Evolutionary conservation across 176 grass and related monocot species (phyloP), one percentile per base, ranked within the genome.

Genomic region (Coix lacrymajobi): DNA sequence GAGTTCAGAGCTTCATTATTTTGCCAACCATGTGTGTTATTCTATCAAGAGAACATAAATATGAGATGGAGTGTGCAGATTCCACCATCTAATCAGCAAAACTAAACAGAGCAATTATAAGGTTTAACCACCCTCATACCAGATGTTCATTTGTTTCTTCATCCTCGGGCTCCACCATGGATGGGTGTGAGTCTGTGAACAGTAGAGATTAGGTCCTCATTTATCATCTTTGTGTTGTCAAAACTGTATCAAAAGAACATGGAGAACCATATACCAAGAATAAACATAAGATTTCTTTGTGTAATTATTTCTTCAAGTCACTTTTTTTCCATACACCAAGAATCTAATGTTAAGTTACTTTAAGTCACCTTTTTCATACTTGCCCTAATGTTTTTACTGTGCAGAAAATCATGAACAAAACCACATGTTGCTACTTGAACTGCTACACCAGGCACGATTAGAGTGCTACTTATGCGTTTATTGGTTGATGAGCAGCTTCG

Each of bases 31-130:
- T 75, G 62, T 38, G 61, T 88, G 75, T 68, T 90, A 90, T 84
- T 88, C 93, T 95, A 84, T 92, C 81, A 92, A 26, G 37, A 85
- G 81, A 90, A 75, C 20, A 78, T 31, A 90, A 80, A 52, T 48
- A 80, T 90, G 20, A 79, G 75, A 80, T 56, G 33, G 62, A 36
- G 67, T 62, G 13, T 68, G 69, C 67, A 40, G 43, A 72, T 72
- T 46, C 52, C n/a, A 73, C 58, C 20, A 79, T 67, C 28, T 64
- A 75, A 74, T 62, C 3, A 6, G 16, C 10, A 20, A 80, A 73
- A 51, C 24, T 38, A 74, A 49, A 77, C 12, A 79, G 49, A 36
- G 36, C 11, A 83, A 74, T 58, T 22, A 71, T 66, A 79, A 79
- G 49, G 64, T 28, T 60, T 73, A 83, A 39, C 39, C 46, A 52